Conservation (phyloP, 2,329 filamentous ascomycete species). For the Pyrenochaeta sp. region DNA sequence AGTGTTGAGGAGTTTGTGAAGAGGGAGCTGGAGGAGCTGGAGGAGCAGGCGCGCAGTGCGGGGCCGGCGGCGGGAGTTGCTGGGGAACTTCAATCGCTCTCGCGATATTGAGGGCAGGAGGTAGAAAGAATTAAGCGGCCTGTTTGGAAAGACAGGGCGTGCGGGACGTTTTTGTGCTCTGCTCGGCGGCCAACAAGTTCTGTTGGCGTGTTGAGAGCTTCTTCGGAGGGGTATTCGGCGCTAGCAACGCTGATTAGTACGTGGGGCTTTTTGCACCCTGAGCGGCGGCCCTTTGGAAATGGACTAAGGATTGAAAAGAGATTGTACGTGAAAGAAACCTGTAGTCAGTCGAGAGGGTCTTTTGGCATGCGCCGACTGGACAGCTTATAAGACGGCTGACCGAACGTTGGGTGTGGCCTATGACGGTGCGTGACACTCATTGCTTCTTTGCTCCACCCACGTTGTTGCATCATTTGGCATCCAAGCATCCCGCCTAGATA, state of each 20-base stretch:
- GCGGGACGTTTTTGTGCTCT: slow-evolving; percentile 31
- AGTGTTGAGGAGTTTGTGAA: slow-evolving; percentile 16
- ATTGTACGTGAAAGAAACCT: slow-evolving; percentile 14
- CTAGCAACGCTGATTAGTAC: slow-evolving; percentile 28
- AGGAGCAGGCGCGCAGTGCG: slow-evolving; percentile 21
- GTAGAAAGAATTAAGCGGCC: slow-evolving; percentile 7
- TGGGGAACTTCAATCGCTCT: slow-evolving; percentile 20
- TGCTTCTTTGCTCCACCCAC: slow-evolving; percentile 37
- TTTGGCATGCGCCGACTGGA: slow-evolving; percentile 12
- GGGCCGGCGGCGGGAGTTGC: slow-evolving; percentile 24
- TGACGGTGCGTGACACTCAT: slow-evolving; percentile 18
- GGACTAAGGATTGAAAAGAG: slow-evolving; percentile 18
- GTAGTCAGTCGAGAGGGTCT: slow-evolving; percentile 9
- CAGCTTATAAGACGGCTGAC: slow-evolving; percentile 22
- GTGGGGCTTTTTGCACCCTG: slow-evolving; percentile 34
- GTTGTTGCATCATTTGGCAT: slow-evolving; percentile 29
- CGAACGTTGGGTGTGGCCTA: slow-evolving; percentile 10
- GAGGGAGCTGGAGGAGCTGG: slow-evolving; percentile 10
- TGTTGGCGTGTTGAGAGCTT: slow-evolving; percentile 36
- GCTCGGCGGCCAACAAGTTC: slow-evolving; percentile 23
- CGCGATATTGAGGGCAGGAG: slow-evolving; percentile 7
- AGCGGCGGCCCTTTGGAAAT: slow-evolving; percentile 24
- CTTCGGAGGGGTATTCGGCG: slow-evolving; percentile 32
- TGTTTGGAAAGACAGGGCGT: slow-evolving; percentile 21
- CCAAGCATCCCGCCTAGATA: slow-evolving; percentile 37